Evolutionary conservation across 208 protist species (phyloP), one percentile per base, ranked within the genome.

Genomic region (Leishmania tarentolae): DNA sequence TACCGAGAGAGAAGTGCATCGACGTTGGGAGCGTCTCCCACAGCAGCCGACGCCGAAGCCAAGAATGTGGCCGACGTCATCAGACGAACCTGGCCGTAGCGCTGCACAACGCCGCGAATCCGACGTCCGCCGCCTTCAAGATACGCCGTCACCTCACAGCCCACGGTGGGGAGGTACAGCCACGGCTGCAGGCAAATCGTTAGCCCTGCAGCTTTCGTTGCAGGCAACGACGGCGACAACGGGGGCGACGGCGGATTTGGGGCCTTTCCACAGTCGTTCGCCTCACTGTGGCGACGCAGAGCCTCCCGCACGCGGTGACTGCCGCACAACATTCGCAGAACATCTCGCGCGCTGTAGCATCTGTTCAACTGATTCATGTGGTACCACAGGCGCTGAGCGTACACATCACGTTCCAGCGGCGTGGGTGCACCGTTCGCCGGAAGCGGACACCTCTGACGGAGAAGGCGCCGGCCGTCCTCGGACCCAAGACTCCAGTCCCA

Each of bases 331-430:
- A 90, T 93, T 21, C 46, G 83, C 78, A 97, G 57, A 19, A 89
- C 94, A 53, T 88, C 83, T n/a, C 47, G 52, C 57, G 88, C 87
- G 1, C 68, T 89, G 15, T 69, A 57, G 81, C 94, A 97, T 4
- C 86, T 78, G 53, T 96, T 95, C 59, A 91, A 78, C 79, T 92
- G 90, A 72, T 98, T 98, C 66, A 95, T 53, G 66, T 87, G 78
- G 65, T 94, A 95, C 75, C 93, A 87, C 35, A 98, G 75, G 56
- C 86, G 75, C 75, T 98, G 93, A 8, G 75, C 80, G 40, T 93
- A 89, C 35, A 96, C 37, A 72, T 98, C 95, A 6, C 95, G 91
- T 81, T 97, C 93, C 37, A 98, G 91, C 31, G 93, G 92, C 1
- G 95, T 98, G 6, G 91, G 92, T 35, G 89, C 87, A 35, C 93